These are phyloP conservation scores for Ceriops decandra DNA, from an alignment of 345 rosid genomes.

Conservation along the genomic window DNA sequence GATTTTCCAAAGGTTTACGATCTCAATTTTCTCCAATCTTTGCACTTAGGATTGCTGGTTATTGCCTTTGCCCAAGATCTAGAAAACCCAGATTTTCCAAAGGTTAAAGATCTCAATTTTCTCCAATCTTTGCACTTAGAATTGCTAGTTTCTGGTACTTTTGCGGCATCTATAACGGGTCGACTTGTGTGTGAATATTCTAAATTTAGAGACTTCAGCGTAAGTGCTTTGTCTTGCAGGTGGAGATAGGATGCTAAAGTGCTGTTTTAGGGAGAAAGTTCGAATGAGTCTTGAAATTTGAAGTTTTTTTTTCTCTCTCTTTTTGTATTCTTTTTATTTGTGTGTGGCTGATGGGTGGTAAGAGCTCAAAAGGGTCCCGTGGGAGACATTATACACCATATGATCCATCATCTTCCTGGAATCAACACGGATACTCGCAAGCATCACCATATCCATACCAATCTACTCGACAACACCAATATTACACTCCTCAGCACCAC, in stretches of 20 bases:
- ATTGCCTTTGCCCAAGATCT: too few species aligned
- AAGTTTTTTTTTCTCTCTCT: not conserved
- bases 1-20: not conserved
- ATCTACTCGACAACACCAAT: conserved; percentile 23
- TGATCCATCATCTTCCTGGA: conserved; percentile 33
- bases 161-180: not conserved
- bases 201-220: not conserved
- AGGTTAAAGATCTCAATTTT: not conserved
- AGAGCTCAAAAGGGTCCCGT: conserved; percentile 45
- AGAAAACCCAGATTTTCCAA: not conserved
- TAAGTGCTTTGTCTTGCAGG: conserved; percentile 12
- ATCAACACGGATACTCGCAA: conserved; percentile 36
- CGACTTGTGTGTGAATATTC: not conserved
- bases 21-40: conserved; percentile 1
- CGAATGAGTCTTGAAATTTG: not conserved
- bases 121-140: not conserved
- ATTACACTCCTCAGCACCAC: conserved; percentile 52
- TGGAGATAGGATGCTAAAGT: not conserved
- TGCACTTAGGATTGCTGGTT: not conserved
- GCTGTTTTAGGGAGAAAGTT: not conserved
- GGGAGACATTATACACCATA: conserved; percentile 29
- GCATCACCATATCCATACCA: conserved; percentile 31
- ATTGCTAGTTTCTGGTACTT: not conserved
- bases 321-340: too few species aligned
- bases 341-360: conserved; percentile 66